Conservation (phyloP, 768 basidiomycete species). For the Lactifluus subvellereus region DNA sequence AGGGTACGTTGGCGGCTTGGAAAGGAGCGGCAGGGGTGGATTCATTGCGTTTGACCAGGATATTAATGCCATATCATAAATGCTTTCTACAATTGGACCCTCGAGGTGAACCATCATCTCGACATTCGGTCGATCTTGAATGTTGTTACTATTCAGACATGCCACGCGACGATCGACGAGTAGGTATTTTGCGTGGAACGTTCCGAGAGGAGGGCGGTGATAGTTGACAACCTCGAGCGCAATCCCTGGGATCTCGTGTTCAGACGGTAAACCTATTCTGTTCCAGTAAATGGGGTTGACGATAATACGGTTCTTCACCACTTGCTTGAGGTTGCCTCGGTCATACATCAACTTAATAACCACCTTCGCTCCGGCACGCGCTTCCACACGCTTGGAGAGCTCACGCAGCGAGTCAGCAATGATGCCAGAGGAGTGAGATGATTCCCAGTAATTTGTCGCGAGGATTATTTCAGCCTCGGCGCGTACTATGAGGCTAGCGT, state of each 20-base stretch:
- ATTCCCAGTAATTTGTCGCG: slow-evolving; percentile 60
- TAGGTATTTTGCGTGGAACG: slow-evolving; percentile 69
- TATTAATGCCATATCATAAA: slow-evolving; percentile 65
- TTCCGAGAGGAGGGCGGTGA: slow-evolving; percentile 52
- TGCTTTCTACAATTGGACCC: slow-evolving; percentile 60
- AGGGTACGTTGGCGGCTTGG: slow-evolving; percentile 31
- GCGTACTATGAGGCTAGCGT: slow-evolving; percentile 52
- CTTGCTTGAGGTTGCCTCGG: slow-evolving; percentile 53
- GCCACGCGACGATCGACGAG: slow-evolving; percentile 65
- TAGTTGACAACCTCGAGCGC: slow-evolving; percentile 56
- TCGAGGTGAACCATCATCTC: slow-evolving; percentile 68
- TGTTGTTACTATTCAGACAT: slow-evolving; percentile 61
- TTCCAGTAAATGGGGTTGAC: slow-evolving; percentile 44
- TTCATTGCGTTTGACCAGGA: slow-evolving; percentile 49
- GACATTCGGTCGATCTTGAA: slow-evolving; percentile 50
- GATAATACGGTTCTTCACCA: slow-evolving; percentile 40
- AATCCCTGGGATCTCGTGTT: slow-evolving; percentile 54
- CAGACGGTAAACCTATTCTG: slow-evolving; percentile 45
- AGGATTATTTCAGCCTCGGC: slow-evolving; percentile 62
- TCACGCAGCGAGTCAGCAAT: slow-evolving; percentile 39
- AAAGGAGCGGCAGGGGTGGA: slow-evolving; percentile 41
- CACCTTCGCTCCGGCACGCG: slow-evolving; percentile 40
- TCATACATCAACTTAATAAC: slow-evolving; percentile 69
- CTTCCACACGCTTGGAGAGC: slow-evolving; percentile 39
- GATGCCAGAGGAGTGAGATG: slow-evolving; percentile 45